Percentiles rank a stretch among this genome's conserved stretches.
Conservation (phyloP, 164 flowering plant genomes). For the Sextonia rubra region DNA sequence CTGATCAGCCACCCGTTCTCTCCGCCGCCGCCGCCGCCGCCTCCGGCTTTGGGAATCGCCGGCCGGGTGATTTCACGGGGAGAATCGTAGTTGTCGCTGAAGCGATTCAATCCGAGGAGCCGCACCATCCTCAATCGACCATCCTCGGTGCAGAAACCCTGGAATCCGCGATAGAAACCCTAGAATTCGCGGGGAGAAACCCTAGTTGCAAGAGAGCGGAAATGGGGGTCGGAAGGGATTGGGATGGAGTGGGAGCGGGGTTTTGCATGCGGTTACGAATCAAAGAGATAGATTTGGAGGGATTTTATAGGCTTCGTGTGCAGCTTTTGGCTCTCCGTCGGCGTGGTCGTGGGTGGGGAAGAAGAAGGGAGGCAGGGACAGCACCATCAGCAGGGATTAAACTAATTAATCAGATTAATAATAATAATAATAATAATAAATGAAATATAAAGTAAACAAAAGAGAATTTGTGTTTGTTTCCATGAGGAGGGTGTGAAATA, state of each 20-base stretch:
- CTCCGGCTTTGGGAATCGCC: constrained; percentile 38
- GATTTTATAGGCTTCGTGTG: neutral
- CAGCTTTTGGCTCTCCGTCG: neutral
- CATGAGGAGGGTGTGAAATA: neutral
- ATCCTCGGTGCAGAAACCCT: neutral
- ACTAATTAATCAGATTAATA: no score
- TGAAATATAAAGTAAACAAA: no score
- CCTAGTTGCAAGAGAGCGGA: neutral
- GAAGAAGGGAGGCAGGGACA: neutral
- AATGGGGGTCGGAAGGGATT: neutral
- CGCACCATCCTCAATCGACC: constrained; percentile 52
- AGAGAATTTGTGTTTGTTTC: neutral
- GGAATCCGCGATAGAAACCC: neutral
- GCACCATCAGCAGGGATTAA: neutral
- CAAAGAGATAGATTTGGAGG: neutral
- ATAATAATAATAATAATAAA: no score
- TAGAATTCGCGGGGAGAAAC: neutral
- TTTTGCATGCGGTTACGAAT: no score
- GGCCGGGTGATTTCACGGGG: constrained; percentile 72
- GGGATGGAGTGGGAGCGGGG: neutral
- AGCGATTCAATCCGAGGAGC: constrained; percentile 58
- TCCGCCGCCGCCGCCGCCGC: constrained; percentile 38
- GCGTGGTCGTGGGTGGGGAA: neutral
- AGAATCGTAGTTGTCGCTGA: constrained; percentile 43
- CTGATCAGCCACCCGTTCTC: constrained; percentile 95